Percentiles rank a stretch among this genome's conserved stretches.
phyloP scores from a whole-genome alignment of 2,329 filamentous ascomycete species.

The Scolecobasidium constrictum region DNA sequence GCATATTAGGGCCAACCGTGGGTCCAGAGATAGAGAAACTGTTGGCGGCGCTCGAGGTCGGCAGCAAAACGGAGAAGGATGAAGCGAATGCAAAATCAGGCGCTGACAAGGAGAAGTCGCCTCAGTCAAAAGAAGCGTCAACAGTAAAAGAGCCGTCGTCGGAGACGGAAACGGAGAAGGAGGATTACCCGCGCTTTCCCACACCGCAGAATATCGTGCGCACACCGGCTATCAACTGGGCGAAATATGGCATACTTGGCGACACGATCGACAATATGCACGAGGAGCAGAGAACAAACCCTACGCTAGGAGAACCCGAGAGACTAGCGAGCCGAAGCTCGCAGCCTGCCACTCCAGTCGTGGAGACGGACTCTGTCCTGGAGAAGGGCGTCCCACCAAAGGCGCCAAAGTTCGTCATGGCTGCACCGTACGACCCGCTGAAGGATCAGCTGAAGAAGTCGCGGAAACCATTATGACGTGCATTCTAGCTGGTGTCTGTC shows the following conservation, averaged over 20 bases:
- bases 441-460: constrained; percentile 1
- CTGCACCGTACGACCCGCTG: constrained; percentile 5
- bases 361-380: not conserved
- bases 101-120: not conserved
- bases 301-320: constrained; percentile 30
- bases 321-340: not conserved
- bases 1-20: constrained; percentile 26
- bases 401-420: not conserved
- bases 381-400: constrained; percentile 1
- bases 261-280: constrained; percentile 77
- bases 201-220: constrained; percentile 72
- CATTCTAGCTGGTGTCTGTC: no score
- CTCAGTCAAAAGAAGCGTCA: constrained; percentile 2
- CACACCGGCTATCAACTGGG: constrained; percentile 87
- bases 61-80: not conserved
- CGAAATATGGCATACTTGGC: constrained; percentile 83
- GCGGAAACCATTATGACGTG: no score
- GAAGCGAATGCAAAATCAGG: not conserved
- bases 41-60: not conserved
- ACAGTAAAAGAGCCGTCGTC: constrained; percentile 11
- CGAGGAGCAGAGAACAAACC: constrained; percentile 61
- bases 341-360: not conserved
- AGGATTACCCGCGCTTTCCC: constrained; percentile 55
- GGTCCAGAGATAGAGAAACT: constrained; percentile 14
- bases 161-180: constrained; percentile 12